A percentile compares a stretch with the other conserved stretches of the same genome.
These are phyloP conservation scores for Botrytis aclada DNA, from an alignment of 2,329 filamentous ascomycete genomes.

Conservation along the genomic window DNA sequence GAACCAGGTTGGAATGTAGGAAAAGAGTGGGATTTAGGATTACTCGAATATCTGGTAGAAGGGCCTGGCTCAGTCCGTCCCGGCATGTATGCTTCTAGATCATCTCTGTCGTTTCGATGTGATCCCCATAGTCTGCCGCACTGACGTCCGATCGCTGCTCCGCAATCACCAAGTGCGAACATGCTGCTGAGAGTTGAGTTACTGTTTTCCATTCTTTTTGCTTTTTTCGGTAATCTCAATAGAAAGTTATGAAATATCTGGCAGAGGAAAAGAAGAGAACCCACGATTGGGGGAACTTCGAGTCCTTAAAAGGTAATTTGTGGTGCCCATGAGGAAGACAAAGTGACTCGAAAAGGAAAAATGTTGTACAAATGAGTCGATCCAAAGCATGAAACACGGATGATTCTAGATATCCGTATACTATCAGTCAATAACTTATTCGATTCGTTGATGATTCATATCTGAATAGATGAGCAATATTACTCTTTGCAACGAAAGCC, in stretches of 20 bases:
- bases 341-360: not conserved
- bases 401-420: not conserved
- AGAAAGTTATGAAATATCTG: not conserved
- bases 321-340: not conserved
- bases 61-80: too few species aligned
- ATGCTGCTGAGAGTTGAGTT: not conserved
- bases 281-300: not conserved
- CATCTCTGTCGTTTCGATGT: not conserved
- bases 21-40: too few species aligned
- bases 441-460: not conserved
- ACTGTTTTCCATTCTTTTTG: not conserved
- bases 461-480: not conserved
- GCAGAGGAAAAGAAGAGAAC: not conserved
- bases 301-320: not conserved
- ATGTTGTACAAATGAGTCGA: not conserved
- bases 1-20: not conserved
- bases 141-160: not conserved
- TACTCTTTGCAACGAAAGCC: not conserved
- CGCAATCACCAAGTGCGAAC: not conserved
- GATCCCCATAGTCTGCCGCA: not conserved
- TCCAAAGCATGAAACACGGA: rapidly evolving
- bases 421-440: rapidly evolving
- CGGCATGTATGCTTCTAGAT: not conserved
- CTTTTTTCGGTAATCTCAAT: not conserved
- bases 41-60: not conserved